phyloP scores from a whole-genome alignment of 2,329 filamentous ascomycete genomes.

The Colletotrichum sp. region DNA sequence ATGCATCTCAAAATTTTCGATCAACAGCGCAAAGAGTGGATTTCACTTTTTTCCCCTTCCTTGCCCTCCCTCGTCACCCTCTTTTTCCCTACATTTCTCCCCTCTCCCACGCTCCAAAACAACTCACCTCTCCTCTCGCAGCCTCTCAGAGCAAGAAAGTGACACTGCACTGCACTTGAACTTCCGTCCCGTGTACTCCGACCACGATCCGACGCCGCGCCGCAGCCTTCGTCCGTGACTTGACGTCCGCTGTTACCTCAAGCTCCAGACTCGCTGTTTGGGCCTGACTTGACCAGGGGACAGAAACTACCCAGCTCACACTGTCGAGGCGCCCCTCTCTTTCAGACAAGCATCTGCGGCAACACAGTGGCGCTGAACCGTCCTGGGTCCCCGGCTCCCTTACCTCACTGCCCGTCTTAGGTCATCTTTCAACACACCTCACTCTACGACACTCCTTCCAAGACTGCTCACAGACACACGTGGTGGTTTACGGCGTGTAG shows the following conservation, averaged over 20 bases:
- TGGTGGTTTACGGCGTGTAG: neutral
- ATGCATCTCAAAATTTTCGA: constrained; percentile 19
- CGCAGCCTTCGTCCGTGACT: neutral
- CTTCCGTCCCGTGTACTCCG: neutral
- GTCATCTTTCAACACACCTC: neutral
- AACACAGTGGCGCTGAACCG: constrained; percentile 1
- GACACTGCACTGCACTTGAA: neutral
- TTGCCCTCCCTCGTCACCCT: neutral
- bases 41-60: neutral
- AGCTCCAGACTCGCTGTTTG: neutral
- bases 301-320: neutral
- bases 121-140: neutral
- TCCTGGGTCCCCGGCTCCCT: neutral
- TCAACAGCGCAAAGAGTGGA: constrained; percentile 8
- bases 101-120: neutral
- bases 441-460: neutral
- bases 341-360: constrained; percentile 11
- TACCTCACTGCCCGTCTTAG: constrained; percentile 4
- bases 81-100: neutral
- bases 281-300: constrained; percentile 1
- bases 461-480: neutral
- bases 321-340: neutral
- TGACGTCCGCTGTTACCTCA: neutral
- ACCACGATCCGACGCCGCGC: neutral
- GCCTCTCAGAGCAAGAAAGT: neutral